These are phyloP conservation scores for Macrocybe sp. DNA, from an alignment of 1,284 basidiomycete genomes.

Conservation along the genomic window DNA sequence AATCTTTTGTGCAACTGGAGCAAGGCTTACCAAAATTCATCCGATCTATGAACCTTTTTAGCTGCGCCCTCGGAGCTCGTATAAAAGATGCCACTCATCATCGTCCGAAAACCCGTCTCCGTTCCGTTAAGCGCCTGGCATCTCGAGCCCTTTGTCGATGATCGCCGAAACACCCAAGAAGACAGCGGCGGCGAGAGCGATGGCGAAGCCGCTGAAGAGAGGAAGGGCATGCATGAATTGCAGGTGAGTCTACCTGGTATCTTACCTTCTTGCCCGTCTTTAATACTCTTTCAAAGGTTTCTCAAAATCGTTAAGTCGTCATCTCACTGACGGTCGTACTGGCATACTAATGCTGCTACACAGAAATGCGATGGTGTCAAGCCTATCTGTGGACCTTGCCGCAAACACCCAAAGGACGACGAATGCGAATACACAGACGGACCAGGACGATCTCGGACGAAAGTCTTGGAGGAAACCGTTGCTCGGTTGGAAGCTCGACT, in stretches of 20 bases:
- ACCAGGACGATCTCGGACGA: conserved; percentile 37
- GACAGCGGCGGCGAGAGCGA: conserved; percentile 14
- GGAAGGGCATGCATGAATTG: conserved; percentile 43
- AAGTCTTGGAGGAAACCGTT: conserved; percentile 39
- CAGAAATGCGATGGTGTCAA: conserved; percentile 44
- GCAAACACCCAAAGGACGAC: conserved; percentile 36
- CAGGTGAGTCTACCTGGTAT: conserved; percentile 25
- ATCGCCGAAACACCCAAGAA: conserved; percentile 21
- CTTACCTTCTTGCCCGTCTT: background rate
- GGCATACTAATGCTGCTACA: conserved; percentile 3
- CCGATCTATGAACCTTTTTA: background rate
- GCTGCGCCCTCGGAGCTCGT: conserved; percentile 11
- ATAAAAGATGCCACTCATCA: conserved; percentile 11
- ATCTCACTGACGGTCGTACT: conserved; percentile 3
- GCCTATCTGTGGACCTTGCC: conserved; percentile 41
- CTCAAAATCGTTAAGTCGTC: conserved; percentile 50
- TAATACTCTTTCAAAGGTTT: conserved; percentile 31
- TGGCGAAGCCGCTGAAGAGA: conserved; percentile 32
- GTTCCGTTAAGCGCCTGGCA: conserved; percentile 28
- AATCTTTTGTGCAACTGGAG: background rate
- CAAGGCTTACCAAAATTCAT: background rate
- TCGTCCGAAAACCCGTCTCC: conserved; percentile 12
- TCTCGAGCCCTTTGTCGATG: conserved; percentile 26
- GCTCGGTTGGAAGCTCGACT: conserved; percentile 36
- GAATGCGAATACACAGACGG: conserved; percentile 44